Conservation (phyloP, 768 basidiomycete genomes). For the Lactarius sanguifluus region DNA sequence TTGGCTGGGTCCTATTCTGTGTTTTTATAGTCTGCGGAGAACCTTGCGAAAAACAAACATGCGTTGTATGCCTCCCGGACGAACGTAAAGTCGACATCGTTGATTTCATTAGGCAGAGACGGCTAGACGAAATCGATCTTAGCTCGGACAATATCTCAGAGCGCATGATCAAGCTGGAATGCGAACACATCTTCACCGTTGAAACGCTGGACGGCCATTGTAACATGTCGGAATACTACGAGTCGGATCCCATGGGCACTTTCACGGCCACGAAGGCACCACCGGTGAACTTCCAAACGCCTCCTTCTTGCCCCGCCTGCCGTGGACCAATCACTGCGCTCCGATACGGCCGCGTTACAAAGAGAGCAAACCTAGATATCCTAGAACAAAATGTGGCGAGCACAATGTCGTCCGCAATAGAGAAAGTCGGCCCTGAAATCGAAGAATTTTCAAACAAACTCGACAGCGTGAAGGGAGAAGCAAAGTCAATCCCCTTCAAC, state of each 20-base stretch:
- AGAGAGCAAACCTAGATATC: constrained; percentile 41
- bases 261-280: constrained; percentile 34
- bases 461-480: constrained; percentile 20
- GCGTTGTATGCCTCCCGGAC: constrained; percentile 35
- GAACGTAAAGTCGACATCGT: constrained; percentile 35
- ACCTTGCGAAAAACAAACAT: constrained; percentile 37
- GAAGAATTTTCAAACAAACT: constrained; percentile 14
- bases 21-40: constrained; percentile 40
- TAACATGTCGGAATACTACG: constrained; percentile 36
- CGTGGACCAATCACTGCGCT: constrained; percentile 37
- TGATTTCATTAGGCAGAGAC: constrained; percentile 39
- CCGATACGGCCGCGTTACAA: constrained; percentile 41
- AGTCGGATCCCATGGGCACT: constrained; percentile 30
- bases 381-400: constrained; percentile 41
- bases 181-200: constrained; percentile 43
- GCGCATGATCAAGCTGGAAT: constrained; percentile 35
- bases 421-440: constrained; percentile 23
- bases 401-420: constrained; percentile 33
- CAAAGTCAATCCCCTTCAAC: constrained; percentile 24
- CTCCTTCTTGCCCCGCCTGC: constrained; percentile 41
- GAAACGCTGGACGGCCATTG: constrained; percentile 42
- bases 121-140: constrained; percentile 33
- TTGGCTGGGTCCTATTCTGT: not conserved
- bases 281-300: constrained; percentile 34
- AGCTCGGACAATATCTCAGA: constrained; percentile 35